Conservation (phyloP, 345 rosid genomes). For the Euphorbia lathyris region DNA sequence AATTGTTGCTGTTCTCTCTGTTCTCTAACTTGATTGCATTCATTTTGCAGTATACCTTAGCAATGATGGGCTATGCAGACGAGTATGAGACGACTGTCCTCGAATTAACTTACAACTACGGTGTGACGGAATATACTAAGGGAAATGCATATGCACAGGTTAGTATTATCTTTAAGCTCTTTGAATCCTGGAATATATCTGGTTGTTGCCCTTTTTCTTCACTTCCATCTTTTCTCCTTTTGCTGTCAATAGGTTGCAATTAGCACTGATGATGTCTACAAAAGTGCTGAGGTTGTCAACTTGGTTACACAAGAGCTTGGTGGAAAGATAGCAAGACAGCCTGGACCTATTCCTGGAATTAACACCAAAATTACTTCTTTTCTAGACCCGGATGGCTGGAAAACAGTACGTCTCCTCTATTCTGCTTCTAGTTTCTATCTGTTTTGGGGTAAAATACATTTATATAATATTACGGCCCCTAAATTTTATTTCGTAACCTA, state of each 20-base stretch:
- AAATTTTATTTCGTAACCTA: too few relatives aligned
- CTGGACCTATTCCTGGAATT: slow-evolving; percentile 87
- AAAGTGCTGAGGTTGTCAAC: slow-evolving; percentile 82
- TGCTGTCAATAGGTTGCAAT: slow-evolving; percentile 52
- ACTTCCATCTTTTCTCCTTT: neutral
- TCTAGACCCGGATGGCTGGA: slow-evolving; percentile 97
- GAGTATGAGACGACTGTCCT: slow-evolving; percentile 75
- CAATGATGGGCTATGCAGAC: slow-evolving; percentile 88
- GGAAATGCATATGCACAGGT: slow-evolving; percentile 96
- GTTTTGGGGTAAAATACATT: too few relatives aligned
- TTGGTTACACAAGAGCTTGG: slow-evolving; percentile 74
- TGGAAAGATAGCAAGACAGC: slow-evolving; percentile 80
- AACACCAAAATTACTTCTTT: slow-evolving; percentile 83
- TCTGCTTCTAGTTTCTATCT: neutral
- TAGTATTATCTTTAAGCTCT: neutral
- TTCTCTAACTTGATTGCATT: slow-evolving; percentile 5
- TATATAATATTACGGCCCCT: too few relatives aligned
- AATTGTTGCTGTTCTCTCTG: too few relatives aligned
- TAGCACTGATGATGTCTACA: slow-evolving; percentile 90
- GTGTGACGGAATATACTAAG: slow-evolving; percentile 84
- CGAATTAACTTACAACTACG: slow-evolving; percentile 83
- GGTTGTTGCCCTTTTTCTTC: neutral
- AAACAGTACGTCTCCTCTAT: slow-evolving; percentile 51
- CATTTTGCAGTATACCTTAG: slow-evolving; percentile 59
- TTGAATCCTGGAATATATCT: neutral